These are phyloP conservation scores for Hemerocallis citrina DNA, from an alignment of 106 monocot genomes.

Conservation along the genomic window DNA sequence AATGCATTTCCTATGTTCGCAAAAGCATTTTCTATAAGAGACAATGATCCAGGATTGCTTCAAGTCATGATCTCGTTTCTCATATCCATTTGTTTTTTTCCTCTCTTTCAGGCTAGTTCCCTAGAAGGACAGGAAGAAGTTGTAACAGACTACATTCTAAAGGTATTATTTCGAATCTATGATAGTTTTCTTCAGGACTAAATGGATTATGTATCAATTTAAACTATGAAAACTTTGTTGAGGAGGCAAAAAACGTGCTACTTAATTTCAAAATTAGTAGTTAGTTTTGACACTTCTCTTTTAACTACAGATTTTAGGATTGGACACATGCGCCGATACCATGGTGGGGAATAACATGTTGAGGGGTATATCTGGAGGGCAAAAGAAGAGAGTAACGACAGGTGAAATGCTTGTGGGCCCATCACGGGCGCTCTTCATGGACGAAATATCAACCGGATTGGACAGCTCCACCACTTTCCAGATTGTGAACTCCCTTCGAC, in stretches of 20 bases:
- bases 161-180: constrained; percentile 20
- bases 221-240: too few species aligned
- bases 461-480: constrained; percentile 27
- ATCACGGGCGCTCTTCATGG: constrained; percentile 23
- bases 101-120: constrained; percentile 38
- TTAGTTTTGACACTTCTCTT: neutral
- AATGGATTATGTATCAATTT: neutral
- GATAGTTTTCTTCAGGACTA: neutral
- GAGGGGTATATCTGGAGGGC: constrained; percentile 26
- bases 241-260: neutral
- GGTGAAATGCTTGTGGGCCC: constrained; percentile 33
- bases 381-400: constrained; percentile 29
- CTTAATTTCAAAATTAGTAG: neutral
- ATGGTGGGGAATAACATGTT: constrained; percentile 29
- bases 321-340: constrained; percentile 29
- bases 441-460: constrained; percentile 23
- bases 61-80: neutral
- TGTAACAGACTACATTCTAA: constrained; percentile 66
- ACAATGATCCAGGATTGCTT: neutral
- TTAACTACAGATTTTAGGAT: constrained; percentile 21
- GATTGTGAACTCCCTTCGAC: constrained; percentile 17
- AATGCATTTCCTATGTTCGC: too few species aligned
- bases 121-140: constrained; percentile 50
- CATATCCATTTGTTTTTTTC: neutral
- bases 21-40: too few species aligned